Conservation (phyloP, 1,284 basidiomycete species). For the Trametes sp. region DNA sequence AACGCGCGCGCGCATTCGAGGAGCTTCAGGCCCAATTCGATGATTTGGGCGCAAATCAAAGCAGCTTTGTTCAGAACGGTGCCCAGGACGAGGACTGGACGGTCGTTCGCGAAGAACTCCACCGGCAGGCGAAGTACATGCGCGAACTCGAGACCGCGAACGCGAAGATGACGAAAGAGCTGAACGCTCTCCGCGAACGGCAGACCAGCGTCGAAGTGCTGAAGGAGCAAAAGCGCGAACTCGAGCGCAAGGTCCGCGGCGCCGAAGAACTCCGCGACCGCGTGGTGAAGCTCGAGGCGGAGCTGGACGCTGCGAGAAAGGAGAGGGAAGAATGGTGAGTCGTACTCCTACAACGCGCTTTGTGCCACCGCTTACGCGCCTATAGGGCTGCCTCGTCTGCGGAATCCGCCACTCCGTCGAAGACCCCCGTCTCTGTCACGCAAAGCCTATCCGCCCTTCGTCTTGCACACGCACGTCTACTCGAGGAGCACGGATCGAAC, state of each 20-base stretch:
- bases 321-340: slow-evolving; percentile 64
- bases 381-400: slow-evolving; percentile 50
- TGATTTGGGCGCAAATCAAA: slow-evolving; percentile 44
- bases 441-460: slow-evolving; percentile 65
- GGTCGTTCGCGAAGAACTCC: slow-evolving; percentile 68
- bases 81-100: slow-evolving; percentile 59
- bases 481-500: slow-evolving; percentile 70
- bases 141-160: slow-evolving; percentile 72
- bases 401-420: slow-evolving; percentile 47
- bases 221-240: slow-evolving; percentile 73
- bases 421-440: slow-evolving; percentile 59
- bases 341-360: slow-evolving; percentile 23
- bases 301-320: slow-evolving; percentile 62
- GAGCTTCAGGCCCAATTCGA: slow-evolving; percentile 58
- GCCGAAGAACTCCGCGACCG: slow-evolving; percentile 65
- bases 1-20: slow-evolving; percentile 50
- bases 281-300: slow-evolving; percentile 65
- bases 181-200: slow-evolving; percentile 60
- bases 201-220: slow-evolving; percentile 72
- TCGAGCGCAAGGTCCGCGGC: slow-evolving; percentile 63
- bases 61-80: slow-evolving; percentile 35
- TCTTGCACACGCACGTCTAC: slow-evolving; percentile 62
- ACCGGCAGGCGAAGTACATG: slow-evolving; percentile 67
- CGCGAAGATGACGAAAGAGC: slow-evolving; percentile 59
- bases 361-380: neutral